Base-by-base conservation (phyloP, 306 rosid species). In the Gleditsia sinensis region DNA sequence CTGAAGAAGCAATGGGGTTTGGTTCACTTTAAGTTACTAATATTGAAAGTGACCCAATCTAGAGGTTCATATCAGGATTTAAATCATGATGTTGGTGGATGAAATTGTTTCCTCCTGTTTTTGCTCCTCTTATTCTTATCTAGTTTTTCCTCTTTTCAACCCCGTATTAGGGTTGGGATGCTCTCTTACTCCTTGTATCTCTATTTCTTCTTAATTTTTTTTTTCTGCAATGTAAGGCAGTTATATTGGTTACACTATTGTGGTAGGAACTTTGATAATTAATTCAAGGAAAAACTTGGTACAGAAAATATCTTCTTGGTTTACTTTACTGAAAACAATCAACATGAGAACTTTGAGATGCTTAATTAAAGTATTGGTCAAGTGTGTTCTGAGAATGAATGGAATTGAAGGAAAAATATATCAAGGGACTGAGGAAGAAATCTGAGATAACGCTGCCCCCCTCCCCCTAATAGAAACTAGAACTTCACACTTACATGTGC, bases 351-450 rank as follows among this genome's bases (percentile, higher is more conserved):
- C 24, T 65, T 40, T 56, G 48, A 33, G 68, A 56, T 39, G 33
- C 57, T 75, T 32, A 20, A 45, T 73, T 19, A 11, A 27, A 16
- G 27, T 13, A 28, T 69, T 40, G 57, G 25, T 45, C 25, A 10
- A 57, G 45, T 76, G 28, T 56, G 21, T 76, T 30, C 57, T 42
- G 12, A 54, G 21, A 42, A 57, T 40, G 50, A 32, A 46, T 45
- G 51, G 7, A 20, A 20, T n/a, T 27, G 56, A 19, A 58, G 17
- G 54, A 59, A 36, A 59, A 71, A 64, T 63, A 63, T 43, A 12
- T 54, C 17, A 10, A 10, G 17, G 51, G 49, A 54, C 28, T 32
- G 46, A 40, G 36, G 49, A 63, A 39, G 69, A 23, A 21, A 23
- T 6, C 24, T 25, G 23, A 70, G 54, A 36, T 5, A 37, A 16